Conservation (phyloP, 2,329 filamentous ascomycete genomes). For the Aureobasidium leucospermi region DNA sequence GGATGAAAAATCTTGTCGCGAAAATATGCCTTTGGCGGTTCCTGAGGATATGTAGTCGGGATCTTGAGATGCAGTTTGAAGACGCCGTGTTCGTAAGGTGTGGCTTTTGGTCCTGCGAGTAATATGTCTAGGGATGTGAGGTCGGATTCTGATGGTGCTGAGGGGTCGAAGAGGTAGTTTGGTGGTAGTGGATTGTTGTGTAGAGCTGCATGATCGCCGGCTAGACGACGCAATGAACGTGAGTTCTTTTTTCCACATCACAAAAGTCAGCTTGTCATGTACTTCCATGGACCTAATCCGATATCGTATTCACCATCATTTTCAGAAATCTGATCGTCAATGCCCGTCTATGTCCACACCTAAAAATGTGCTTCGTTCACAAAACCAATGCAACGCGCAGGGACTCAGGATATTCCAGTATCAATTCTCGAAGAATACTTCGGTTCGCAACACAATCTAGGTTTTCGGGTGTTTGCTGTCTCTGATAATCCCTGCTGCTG, state of each 20-base stretch:
- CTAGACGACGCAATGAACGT: conserved; percentile 49
- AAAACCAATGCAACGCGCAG: too few species aligned
- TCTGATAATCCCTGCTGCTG: not conserved
- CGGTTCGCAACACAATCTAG: not conserved
- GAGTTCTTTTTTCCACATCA: conserved; percentile 33
- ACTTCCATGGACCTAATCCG: too few species aligned
- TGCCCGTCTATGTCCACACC: not conserved
- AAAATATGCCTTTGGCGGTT: conserved; percentile 52
- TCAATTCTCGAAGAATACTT: not conserved
- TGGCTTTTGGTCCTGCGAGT: conserved; percentile 52
- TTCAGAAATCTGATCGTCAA: not conserved
- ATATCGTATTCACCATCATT: not conserved
- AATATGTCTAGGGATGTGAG: conserved; percentile 52
- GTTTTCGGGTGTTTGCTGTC: not conserved
- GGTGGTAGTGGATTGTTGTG: conserved; percentile 50
- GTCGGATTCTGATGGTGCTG: conserved; percentile 38
- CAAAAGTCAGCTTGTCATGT: not conserved
- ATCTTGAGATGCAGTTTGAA: conserved; percentile 55
- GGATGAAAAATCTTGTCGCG: conserved; percentile 57
- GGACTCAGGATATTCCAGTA: too few species aligned
- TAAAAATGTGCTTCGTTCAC: not conserved
- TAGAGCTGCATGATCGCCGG: conserved; percentile 51
- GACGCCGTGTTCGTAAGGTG: conserved; percentile 52
- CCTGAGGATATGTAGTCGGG: conserved; percentile 48
- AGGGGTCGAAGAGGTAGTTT: conserved; percentile 52